phyloP scores from a whole-genome alignment of 1,284 basidiomycete species.

The Microbotryum silenes-acaulis region DNA sequence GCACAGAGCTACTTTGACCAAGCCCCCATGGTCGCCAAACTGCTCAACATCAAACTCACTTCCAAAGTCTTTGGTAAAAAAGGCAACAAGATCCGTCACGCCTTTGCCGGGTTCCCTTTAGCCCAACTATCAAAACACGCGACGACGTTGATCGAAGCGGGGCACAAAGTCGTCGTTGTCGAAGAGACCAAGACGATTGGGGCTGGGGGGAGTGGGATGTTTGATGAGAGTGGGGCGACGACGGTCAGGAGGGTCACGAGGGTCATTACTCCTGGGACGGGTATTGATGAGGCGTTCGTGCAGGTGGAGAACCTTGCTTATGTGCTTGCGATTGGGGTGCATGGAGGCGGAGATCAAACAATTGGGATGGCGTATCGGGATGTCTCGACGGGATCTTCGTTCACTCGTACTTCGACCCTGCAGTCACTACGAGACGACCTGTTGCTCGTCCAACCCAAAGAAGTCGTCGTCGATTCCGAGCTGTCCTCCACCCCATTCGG shows the following conservation, averaged over 20 bases:
- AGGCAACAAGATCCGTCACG: slow-evolving; percentile 50
- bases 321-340: slow-evolving; percentile 59
- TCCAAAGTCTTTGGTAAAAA: slow-evolving; percentile 56
- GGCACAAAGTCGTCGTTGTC: slow-evolving; percentile 78
- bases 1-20: slow-evolving; percentile 85
- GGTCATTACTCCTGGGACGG: slow-evolving; percentile 70
- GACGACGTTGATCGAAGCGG: slow-evolving; percentile 70
- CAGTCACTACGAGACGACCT: slow-evolving; percentile 69
- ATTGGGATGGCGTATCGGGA: slow-evolving; percentile 82
- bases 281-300: slow-evolving; percentile 60
- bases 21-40: slow-evolving; percentile 63
- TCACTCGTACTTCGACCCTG: slow-evolving; percentile 55
- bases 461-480: slow-evolving; percentile 61
- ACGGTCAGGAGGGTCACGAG: slow-evolving; percentile 53
- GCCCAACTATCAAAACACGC: slow-evolving; percentile 75
- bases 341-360: slow-evolving; percentile 4
- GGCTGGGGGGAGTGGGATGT: slow-evolving; percentile 34
- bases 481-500: slow-evolving; percentile 35
- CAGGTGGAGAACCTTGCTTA: slow-evolving; percentile 80
- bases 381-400: slow-evolving; percentile 90
- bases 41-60: slow-evolving; percentile 74
- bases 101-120: slow-evolving; percentile 83
- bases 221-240: slow-evolving; percentile 2
- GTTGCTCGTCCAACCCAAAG: slow-evolving; percentile 69
- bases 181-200: slow-evolving; percentile 67